Base-by-base conservation (phyloP, 768 basidiomycete species). In the Phanerochaete carnosa region DNA sequence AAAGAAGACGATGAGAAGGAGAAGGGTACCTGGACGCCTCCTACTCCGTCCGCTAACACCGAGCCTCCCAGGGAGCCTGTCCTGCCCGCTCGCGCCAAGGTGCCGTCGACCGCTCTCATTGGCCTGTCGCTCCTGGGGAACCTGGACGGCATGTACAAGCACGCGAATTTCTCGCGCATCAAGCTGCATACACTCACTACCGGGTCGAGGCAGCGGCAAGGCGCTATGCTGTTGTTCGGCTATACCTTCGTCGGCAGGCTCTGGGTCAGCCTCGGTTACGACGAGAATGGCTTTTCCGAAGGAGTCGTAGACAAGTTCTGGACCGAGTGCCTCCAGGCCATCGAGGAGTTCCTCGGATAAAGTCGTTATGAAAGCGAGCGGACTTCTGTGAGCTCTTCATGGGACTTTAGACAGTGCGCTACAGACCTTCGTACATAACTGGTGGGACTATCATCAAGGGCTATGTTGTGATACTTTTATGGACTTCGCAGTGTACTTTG, bases 91-190 rank as follows among this genome's bases (percentile, higher is more conserved):
- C 65, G 68, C 12, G 60, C 73, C 5, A 79, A 76, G 55, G 74
- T 77, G 0, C 85, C 89, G 25, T 85, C 84, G 1, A 72, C 73
- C 1, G 89, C 88, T 11, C 77, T 94, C 51, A 80, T 93, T 60
- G 92, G 92, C 0, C 73, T 93, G 47, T 94, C 92, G 5, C 79
- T 95, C 62, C 78, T 94, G n/a, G 92, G 92, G 1, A 94, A 92
- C 69, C 76, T 94, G 56, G 91, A 94, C 69, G 88, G 83, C 2
- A 89, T 87, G 30, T 94, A 93, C 76, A 84, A 86, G 64, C 90
- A 92, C 69, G 73, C 77, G 11, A 63, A 72, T 1, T 92, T 82
- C 74, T 79, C 81, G 3, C 63, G 60, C 1, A 73, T 92, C 61
- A 72, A 80, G 70, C 76, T 94, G 22, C 84, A 90, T 64, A 87